phyloP scores from a whole-genome alignment of 768 basidiomycete species.

The Psilocybe sp. region DNA sequence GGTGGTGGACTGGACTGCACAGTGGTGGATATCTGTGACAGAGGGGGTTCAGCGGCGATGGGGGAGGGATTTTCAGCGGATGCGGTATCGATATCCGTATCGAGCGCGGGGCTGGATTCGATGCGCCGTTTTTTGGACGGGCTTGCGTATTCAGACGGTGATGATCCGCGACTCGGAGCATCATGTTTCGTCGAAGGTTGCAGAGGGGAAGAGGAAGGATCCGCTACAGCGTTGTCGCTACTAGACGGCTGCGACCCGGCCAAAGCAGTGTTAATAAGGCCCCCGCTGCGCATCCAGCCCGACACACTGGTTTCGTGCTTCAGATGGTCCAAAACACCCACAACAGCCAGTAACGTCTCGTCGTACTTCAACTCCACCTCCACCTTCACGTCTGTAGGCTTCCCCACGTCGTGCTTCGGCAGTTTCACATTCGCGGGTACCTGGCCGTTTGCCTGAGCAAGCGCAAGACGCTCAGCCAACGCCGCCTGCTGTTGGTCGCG shows the following conservation, averaged over 20 bases:
- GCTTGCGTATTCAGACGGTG: neutral
- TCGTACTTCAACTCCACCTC: constrained; percentile 33
- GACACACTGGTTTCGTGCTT: constrained; percentile 63
- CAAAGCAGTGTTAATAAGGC: constrained; percentile 27
- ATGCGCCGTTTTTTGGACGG: neutral
- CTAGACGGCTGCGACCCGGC: neutral
- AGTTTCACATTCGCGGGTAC: neutral
- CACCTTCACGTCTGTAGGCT: neutral
- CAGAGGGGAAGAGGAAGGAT: neutral
- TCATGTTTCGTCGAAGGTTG: neutral
- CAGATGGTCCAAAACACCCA: constrained; percentile 62
- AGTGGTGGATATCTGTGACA: neutral
- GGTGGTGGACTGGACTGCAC: neutral
- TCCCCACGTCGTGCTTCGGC: neutral
- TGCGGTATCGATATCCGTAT: neutral
- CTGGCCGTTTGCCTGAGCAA: neutral
- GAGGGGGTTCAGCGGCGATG: neutral
- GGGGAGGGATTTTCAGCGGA: neutral
- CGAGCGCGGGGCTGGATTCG: neutral
- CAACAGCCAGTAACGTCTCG: constrained; percentile 57
- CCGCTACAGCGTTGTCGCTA: neutral
- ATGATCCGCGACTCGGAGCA: neutral
- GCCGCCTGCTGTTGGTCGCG: neutral
- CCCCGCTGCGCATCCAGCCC: constrained; percentile 62
- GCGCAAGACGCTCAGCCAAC: neutral